Conservation (phyloP, 176 grass and related monocot species). For the Avena atlantica region DNA sequence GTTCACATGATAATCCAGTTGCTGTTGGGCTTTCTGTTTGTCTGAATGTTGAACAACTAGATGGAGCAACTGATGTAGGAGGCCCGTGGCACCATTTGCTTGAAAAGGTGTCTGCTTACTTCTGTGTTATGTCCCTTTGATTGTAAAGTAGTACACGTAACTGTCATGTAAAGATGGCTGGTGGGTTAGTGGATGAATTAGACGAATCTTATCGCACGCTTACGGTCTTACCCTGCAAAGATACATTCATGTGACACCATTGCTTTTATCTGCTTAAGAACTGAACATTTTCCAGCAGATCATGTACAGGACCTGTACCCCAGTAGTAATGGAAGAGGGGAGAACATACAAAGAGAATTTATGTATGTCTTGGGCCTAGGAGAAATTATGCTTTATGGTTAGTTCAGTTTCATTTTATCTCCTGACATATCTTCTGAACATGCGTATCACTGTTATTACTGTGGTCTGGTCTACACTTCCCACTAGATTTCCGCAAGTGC, state of each 20-base stretch:
- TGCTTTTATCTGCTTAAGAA: constrained; percentile 12
- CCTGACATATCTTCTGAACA: constrained; percentile 1
- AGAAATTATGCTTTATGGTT: background rate
- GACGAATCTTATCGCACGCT: constrained; percentile 37
- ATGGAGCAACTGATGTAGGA: background rate
- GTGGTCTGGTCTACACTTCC: background rate
- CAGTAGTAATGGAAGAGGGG: background rate
- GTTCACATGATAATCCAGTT: constrained; percentile 36
- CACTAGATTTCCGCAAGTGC: constrained; percentile 1
- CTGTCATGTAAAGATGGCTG: constrained; percentile 10
- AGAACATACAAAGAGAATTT: background rate
- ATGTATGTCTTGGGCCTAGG: background rate
- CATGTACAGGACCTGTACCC: no score
- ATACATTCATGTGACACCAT: constrained; percentile 28
- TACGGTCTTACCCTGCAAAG: constrained; percentile 34
- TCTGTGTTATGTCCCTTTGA: background rate
- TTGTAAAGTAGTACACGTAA: constrained; percentile 26
- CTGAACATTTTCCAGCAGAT: constrained; percentile 20
- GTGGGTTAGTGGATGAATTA: constrained; percentile 25
- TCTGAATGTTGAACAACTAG: background rate
- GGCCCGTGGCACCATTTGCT: background rate
- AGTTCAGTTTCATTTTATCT: background rate
- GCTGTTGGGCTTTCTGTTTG: background rate
- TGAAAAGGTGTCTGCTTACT: background rate
- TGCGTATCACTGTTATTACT: background rate